Base-by-base conservation (phyloP, 768 basidiomycete species). In the Cyclocybe cylindracea region DNA sequence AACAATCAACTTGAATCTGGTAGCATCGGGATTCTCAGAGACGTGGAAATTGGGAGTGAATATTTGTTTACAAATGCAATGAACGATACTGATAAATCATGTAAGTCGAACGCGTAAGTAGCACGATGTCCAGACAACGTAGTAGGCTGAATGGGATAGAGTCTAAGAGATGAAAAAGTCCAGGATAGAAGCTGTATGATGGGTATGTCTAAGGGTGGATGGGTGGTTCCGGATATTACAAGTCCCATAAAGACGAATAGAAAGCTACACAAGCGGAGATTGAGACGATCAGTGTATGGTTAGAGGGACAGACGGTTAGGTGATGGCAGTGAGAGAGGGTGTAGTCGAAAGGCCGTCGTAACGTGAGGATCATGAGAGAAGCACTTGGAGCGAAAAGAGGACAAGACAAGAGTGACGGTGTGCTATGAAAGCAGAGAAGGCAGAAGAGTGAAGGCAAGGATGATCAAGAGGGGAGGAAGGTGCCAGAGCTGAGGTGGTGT, bases 401-500 rank as follows among this genome's bases (percentile, higher is more conserved):
- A 29, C 35, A 51, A 16, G 16, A 16, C 46, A 33, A 37, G 35
- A 36, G 31, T 38, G 19, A 38, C 46, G n/a, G 14, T 42, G 18
- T n/a, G 34, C n/a, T 19, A 35, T 56, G 51, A 57, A 40, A 18
- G 33, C 43, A 40, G 44, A 37, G 55, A 48, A 7, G 46, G 48
- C 7, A 59, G 19, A 10, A 51, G 38, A 3, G 32, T 48, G 37
- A 46, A 29, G 13, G 40, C 38, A 16, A 56, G 37, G 33, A 57
- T 13, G 19, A 60, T 29, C 9, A 57, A 35, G 14, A 55, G 36
- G 14, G 55, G 40, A 48, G 39, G 59, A 34, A 63, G 41, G 14
- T 61, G 56, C 59, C 56, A 63, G 3, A 58, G 41, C 19, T 44
- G 56, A 39, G 59, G 46, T 31, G 60, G 60, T 39, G 5, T 24